These are phyloP conservation scores for Pseudognaphalium luteoalbum DNA, from an alignment of 129 eudicot species.

Conservation along the genomic window DNA sequence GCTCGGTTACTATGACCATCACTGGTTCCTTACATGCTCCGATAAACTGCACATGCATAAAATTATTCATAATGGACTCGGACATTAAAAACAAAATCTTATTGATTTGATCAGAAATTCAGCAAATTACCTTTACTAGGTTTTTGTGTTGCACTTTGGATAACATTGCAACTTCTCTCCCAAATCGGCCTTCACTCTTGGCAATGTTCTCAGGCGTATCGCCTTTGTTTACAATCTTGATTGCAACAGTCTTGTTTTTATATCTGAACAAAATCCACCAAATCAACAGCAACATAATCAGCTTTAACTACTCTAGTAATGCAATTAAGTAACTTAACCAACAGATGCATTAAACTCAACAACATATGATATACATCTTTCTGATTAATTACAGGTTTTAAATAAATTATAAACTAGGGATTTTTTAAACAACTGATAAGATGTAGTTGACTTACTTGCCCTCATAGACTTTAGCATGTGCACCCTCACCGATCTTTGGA, in stretches of 20 bases:
- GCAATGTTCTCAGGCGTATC: constrained; percentile 81
- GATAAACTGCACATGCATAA: constrained; percentile 51
- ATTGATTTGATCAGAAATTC: constrained; percentile 6
- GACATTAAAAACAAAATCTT: background rate
- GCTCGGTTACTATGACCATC: constrained; percentile 88
- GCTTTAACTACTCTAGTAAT: constrained; percentile 5
- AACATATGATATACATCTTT: constrained; percentile 6
- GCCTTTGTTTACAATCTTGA: constrained; percentile 77
- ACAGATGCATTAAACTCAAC: constrained; percentile 18
- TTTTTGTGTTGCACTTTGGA: constrained; percentile 90
- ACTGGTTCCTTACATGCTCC: constrained; percentile 95
- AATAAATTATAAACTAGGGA: background rate
- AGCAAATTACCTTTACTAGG: constrained; percentile 69
- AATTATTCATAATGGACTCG: background rate
- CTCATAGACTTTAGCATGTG: constrained; percentile 97
- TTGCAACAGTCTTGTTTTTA: constrained; percentile 86
- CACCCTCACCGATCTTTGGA: constrained; percentile 97
- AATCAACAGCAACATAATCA: too few relatives aligned
- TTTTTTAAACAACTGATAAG: background rate
- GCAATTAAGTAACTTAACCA: background rate
- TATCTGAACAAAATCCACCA: constrained; percentile 47
- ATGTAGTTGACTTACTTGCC: constrained; percentile 79
- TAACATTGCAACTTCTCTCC: constrained; percentile 88
- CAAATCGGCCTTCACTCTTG: constrained; percentile 72
- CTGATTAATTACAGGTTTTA: background rate